phyloP scores from a whole-genome alignment of 768 basidiomycete species.

The Mycena leptocephala region DNA sequence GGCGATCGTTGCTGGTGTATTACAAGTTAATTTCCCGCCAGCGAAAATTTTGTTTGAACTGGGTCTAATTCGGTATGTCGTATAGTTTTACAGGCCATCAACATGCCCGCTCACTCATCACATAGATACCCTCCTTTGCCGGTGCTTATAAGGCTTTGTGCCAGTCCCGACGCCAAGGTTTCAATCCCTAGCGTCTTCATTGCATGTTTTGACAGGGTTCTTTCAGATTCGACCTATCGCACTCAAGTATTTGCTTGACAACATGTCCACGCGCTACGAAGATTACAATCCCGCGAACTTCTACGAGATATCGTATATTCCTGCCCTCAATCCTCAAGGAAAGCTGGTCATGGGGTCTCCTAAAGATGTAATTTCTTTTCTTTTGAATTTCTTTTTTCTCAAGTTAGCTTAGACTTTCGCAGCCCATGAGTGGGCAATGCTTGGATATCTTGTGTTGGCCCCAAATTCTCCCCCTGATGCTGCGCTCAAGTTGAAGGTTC shows the following conservation, averaged over 20 bases:
- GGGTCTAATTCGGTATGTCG: constrained; percentile 67
- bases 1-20: not conserved
- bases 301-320: constrained; percentile 81
- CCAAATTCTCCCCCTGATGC: constrained; percentile 68
- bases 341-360: constrained; percentile 73
- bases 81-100: not conserved
- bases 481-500: constrained; percentile 76
- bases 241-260: constrained; percentile 88
- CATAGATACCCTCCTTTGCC: constrained; percentile 73
- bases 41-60: constrained; percentile 87
- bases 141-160: constrained; percentile 78
- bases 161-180: constrained; percentile 64
- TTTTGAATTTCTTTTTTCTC: not conserved
- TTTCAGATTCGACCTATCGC: constrained; percentile 68
- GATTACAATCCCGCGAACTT: constrained; percentile 73
- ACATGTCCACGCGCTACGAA: constrained; percentile 73
- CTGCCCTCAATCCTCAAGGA: constrained; percentile 72
- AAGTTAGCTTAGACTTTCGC: constrained; percentile 73
- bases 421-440: constrained; percentile 73
- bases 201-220: not conserved
- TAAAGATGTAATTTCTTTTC: constrained; percentile 67
- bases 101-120: not conserved
- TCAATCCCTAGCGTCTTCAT: not conserved
- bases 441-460: constrained; percentile 86
- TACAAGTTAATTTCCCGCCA: constrained; percentile 46